A percentile compares a stretch with the other conserved stretches of the same genome.
Evolutionary conservation across 441 rosid genomes (phyloP).

Genomic region (Sinapis alba): DNA sequence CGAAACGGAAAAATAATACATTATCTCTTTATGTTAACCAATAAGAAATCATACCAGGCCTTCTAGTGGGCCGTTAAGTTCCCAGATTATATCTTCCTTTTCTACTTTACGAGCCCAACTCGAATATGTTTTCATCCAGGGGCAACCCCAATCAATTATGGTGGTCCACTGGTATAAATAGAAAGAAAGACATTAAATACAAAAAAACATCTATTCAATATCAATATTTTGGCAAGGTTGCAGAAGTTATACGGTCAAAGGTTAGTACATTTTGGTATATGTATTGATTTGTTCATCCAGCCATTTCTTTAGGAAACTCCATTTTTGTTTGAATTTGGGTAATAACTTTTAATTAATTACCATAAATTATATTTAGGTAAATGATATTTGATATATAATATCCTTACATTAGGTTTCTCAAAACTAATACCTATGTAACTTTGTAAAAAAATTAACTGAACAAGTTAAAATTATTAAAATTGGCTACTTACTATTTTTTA

Average conservation of each 20-base stretch:
- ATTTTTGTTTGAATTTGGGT: background rate
- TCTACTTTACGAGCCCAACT: background rate
- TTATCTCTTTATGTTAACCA: background rate
- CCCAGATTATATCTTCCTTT: background rate
- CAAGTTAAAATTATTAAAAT: background rate
- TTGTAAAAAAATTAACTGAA: background rate
- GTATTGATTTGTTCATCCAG: background rate
- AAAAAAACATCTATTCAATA: background rate
- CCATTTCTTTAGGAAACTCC: background rate
- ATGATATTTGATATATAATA: background rate
- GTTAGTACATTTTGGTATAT: background rate
- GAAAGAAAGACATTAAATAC: background rate
- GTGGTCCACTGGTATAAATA: background rate
- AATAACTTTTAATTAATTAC: background rate
- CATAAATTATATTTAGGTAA: background rate
- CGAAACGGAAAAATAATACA: no score
- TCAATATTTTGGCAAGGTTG: background rate
- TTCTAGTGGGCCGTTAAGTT: background rate
- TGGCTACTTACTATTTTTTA: background rate
- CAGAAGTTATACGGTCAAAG: background rate
- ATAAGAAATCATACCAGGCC: background rate
- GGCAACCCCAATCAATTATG: background rate
- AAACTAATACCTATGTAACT: background rate
- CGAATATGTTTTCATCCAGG: background rate
- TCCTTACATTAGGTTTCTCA: background rate